Evolutionary conservation across 108 stramenopile species (phyloP), one percentile per base, ranked within the genome.

Genomic region (Nitzschia sp.): DNA sequence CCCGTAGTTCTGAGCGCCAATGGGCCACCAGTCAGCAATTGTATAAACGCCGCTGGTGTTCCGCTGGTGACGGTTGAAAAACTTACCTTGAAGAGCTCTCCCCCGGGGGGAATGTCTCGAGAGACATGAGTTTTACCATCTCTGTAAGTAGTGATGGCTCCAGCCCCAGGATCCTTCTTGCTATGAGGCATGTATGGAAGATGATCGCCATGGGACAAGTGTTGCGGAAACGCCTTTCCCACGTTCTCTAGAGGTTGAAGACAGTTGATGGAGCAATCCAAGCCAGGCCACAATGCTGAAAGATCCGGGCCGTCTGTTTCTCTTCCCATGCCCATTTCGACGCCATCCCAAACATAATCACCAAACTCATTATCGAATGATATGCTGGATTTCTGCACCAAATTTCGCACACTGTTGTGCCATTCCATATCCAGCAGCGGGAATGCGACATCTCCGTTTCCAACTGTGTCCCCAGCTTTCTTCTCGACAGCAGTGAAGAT

Each of bases 1-100:
- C 4, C 91, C 87, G 75, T 92, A 92, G 29, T 30, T 8, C 13
- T 42, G 38, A 13, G 13, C n/a, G n/a, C n/a, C n/a, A n/a, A n/a
- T n/a, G n/a, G n/a, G n/a, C n/a, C n/a, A n/a, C n/a, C n/a, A n/a
- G n/a, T n/a, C n/a, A n/a, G n/a, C n/a, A n/a, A n/a, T n/a, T n/a
- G n/a, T n/a, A n/a, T n/a, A n/a, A n/a, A n/a, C n/a, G n/a, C n/a
- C n/a, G n/a, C n/a, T n/a, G n/a, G n/a, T n/a, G n/a, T n/a, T n/a
- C n/a, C n/a, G n/a, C n/a, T n/a, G n/a, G n/a, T n/a, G n/a, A n/a
- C n/a, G n/a, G n/a, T 9, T 9, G 38, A 42, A 6, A 42, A 42
- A 53, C 57, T 17, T 29, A 58, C 57, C 30, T 70, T 70, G 47
- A 70, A 70, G 1, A 70, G 30, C 29, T 70, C 70, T 23, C 70